A percentile compares a stretch with the other conserved stretches of the same genome.
Evolutionary conservation across 139 green algal genomes (phyloP).

Genomic region (Chlamydomonas eustigma): DNA sequence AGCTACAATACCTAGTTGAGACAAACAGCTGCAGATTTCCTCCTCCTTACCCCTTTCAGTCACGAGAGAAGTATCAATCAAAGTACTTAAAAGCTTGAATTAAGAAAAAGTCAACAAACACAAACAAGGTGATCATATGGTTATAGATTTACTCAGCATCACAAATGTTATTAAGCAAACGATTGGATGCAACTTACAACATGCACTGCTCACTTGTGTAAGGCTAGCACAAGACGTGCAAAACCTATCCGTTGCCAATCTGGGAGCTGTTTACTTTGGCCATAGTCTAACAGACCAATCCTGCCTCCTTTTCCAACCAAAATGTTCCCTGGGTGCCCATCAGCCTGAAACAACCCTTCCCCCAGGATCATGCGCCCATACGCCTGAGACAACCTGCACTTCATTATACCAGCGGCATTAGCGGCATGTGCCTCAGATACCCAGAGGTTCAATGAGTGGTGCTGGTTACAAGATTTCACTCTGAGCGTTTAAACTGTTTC

Average conservation of each 20-base stretch:
- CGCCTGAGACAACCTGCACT: conserved; percentile 71
- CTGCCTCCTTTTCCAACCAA: conserved; percentile 69
- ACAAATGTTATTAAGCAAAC: too few relatives aligned
- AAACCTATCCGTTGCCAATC: conserved; percentile 58
- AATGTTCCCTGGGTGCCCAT: conserved; percentile 86
- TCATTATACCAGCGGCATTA: too few relatives aligned
- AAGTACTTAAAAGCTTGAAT: too few relatives aligned
- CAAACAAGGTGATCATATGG: too few relatives aligned
- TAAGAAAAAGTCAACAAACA: too few relatives aligned
- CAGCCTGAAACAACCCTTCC: conserved; percentile 85
- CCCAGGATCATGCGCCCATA: conserved; percentile 93
- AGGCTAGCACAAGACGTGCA: conserved; percentile 59
- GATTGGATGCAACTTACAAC: too few relatives aligned
- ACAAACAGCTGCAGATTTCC: conserved; percentile 23
- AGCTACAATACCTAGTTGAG: conserved; percentile 63
- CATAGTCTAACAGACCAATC: conserved; percentile 91
- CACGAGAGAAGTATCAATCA: too few relatives aligned
- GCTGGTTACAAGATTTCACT: too few relatives aligned
- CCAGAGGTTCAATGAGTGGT: too few relatives aligned
- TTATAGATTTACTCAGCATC: too few relatives aligned
- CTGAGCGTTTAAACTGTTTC: too few relatives aligned
- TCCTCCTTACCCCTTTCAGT: neutral
- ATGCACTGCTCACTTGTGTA: conserved; percentile 49
- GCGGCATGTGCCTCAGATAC: too few relatives aligned
- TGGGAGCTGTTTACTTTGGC: conserved; percentile 89